Conservation (phyloP, 1,139 yeast genomes). For the Kurtzmaniella quercitrusa region DNA sequence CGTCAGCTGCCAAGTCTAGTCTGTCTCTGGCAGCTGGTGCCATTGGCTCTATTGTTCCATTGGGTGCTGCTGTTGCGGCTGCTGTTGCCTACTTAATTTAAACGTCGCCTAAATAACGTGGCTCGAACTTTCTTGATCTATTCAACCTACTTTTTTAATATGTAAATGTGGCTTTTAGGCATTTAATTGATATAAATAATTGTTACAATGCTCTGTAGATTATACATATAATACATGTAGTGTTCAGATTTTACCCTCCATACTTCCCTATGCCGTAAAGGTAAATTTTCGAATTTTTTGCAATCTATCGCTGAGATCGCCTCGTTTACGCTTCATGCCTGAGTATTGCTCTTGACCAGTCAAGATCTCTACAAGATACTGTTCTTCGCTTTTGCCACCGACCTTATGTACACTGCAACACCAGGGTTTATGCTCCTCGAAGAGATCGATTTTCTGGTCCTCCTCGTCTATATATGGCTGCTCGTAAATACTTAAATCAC, state of each 20-base stretch:
- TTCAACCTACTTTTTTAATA: too few relatives aligned
- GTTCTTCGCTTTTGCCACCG: conserved; percentile 11
- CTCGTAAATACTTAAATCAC: conserved; percentile 7
- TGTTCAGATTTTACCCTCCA: too few relatives aligned
- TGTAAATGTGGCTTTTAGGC: not conserved
- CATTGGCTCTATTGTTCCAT: not conserved
- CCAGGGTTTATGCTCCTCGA: conserved; percentile 34
- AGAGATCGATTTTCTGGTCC: conserved; percentile 19
- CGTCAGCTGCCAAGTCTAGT: conserved; percentile 1
- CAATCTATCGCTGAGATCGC: not conserved
- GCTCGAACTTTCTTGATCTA: too few relatives aligned
- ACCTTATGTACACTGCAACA: conserved; percentile 21
- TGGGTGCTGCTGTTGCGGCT: conserved; percentile 1
- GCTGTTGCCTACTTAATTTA: not conserved
- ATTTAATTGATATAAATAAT: not conserved
- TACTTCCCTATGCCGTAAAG: not conserved
- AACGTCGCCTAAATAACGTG: too few relatives aligned
- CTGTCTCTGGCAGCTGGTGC: not conserved
- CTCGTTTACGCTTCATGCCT: conserved; percentile 9
- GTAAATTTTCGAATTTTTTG: not conserved
- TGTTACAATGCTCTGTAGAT: conserved; percentile 19
- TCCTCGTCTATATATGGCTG: conserved; percentile 13
- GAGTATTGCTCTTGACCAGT: conserved; percentile 10
- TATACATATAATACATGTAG: conserved; percentile 17
- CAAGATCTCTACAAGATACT: conserved; percentile 25